Conservation (phyloP, 2,329 filamentous ascomycete genomes). For the Diaporthe caulivora region DNA sequence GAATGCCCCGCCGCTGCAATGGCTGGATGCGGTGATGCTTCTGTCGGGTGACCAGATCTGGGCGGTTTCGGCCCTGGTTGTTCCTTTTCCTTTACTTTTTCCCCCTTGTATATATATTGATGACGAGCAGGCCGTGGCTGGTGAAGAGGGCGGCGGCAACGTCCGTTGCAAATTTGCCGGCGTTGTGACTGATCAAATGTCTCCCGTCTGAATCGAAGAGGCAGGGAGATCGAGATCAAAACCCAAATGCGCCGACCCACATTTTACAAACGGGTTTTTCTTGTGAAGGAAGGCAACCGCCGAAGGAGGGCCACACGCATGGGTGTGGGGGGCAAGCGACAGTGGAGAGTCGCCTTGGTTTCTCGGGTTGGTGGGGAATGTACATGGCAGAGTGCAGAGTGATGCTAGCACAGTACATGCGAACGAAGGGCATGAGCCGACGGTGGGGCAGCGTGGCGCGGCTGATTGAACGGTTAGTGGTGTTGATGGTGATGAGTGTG, state of each 20-base stretch:
- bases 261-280: slow-evolving; percentile 13
- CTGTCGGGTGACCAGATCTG: background rate
- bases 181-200: slow-evolving; percentile 35
- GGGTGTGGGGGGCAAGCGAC: slow-evolving; percentile 12
- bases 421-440: slow-evolving; percentile 11
- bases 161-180: slow-evolving; percentile 6
- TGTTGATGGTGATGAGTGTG: background rate
- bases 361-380: slow-evolving; percentile 15
- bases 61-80: background rate
- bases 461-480: slow-evolving; percentile 1
- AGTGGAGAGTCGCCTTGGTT: slow-evolving; percentile 15
- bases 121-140: background rate
- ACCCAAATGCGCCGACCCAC: slow-evolving; percentile 24
- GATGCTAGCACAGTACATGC: background rate
- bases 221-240: slow-evolving; percentile 30
- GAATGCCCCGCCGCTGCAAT: background rate
- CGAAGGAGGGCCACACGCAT: slow-evolving; percentile 7
- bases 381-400: background rate
- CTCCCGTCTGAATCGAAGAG: slow-evolving; percentile 31
- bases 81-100: background rate
- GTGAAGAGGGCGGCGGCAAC: slow-evolving; percentile 8
- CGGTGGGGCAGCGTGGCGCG: slow-evolving; percentile 10
- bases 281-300: slow-evolving; percentile 25
- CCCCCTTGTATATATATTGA: background rate
- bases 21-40: background rate